phyloP scores from a whole-genome alignment of 2,329 filamentous ascomycete species.

The Diaporthe longicolla region DNA sequence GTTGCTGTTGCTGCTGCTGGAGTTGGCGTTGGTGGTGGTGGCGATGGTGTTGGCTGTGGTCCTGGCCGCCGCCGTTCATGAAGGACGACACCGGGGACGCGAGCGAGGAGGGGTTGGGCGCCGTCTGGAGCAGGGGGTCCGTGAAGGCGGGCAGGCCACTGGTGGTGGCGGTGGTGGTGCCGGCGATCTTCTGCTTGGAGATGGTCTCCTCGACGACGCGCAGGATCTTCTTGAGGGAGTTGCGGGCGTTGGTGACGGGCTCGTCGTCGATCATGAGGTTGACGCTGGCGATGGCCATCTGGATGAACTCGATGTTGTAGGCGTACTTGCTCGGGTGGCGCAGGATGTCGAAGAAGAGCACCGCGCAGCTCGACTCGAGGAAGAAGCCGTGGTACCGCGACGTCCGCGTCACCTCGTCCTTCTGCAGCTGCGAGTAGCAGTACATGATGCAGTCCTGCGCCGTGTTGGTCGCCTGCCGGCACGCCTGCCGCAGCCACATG shows the following conservation, averaged over 20 bases:
- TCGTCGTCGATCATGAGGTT: slow-evolving; percentile 46
- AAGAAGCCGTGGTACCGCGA: slow-evolving; percentile 47
- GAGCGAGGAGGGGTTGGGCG: slow-evolving; percentile 13
- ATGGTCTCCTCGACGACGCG: slow-evolving; percentile 47
- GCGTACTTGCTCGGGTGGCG: slow-evolving; percentile 49
- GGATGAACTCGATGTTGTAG: slow-evolving; percentile 50
- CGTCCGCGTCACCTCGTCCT: slow-evolving; percentile 40
- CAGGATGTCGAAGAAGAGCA: slow-evolving; percentile 50
- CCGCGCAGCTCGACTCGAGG: slow-evolving; percentile 49
- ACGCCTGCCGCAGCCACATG: slow-evolving; percentile 51
- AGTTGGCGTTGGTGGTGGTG: neutral
- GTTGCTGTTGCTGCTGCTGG: neutral
- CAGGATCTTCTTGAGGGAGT: slow-evolving; percentile 45
- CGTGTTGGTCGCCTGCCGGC: slow-evolving; percentile 49
- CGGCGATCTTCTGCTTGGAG: slow-evolving; percentile 40
- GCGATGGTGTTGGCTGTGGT: neutral
- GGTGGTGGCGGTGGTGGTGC: slow-evolving; percentile 2
- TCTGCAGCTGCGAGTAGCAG: slow-evolving; percentile 39
- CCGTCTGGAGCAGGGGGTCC: slow-evolving; percentile 36
- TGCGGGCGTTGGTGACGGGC: slow-evolving; percentile 44
- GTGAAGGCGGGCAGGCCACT: slow-evolving; percentile 29
- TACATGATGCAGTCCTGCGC: slow-evolving; percentile 50
- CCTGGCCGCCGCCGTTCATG: slow-evolving; percentile 4
- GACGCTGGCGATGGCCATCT: slow-evolving; percentile 47
- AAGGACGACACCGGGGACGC: slow-evolving; percentile 27